Percentiles rank a stretch among this genome's conserved stretches.
phyloP scores from a whole-genome alignment of 805 yeast genomes.

The Komagataella populi region DNA sequence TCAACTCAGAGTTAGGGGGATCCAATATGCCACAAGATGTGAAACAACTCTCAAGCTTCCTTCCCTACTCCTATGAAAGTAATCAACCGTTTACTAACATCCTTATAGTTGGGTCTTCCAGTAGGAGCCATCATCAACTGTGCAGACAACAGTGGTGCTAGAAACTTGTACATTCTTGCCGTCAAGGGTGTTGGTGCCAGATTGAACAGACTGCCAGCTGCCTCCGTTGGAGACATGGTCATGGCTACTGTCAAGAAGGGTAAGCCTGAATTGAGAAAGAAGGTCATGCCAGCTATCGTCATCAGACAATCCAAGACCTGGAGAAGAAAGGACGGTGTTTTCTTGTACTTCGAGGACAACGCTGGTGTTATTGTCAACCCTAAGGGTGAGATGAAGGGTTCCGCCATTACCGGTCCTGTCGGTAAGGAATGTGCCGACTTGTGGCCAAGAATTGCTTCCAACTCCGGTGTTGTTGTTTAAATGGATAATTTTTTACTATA shows the following conservation, averaged over 20 bases:
- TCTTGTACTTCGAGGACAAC: slow-evolving; percentile 98
- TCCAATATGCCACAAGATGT: not conserved
- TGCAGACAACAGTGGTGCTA: slow-evolving; percentile 99
- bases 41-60: not conserved
- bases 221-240: slow-evolving; percentile 99
- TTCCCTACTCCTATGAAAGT: not conserved
- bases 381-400: slow-evolving; percentile 99
- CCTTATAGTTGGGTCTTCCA: slow-evolving; percentile 88
- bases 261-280: slow-evolving; percentile 99
- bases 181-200: slow-evolving; percentile 99
- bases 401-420: slow-evolving; percentile 99
- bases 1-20: not conserved
- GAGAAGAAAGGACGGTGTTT: slow-evolving; percentile 99
- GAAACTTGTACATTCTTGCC: slow-evolving; percentile 96
- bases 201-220: slow-evolving; percentile 99
- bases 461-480: slow-evolving; percentile 99
- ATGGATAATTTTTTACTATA: slow-evolving; percentile 6
- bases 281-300: slow-evolving; percentile 98
- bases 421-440: slow-evolving; percentile 99
- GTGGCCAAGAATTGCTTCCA: slow-evolving; percentile 99
- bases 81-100: slow-evolving; percentile 15
- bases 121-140: slow-evolving; percentile 99
- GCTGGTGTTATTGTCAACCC: slow-evolving; percentile 99
- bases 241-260: slow-evolving; percentile 99
- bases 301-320: slow-evolving; percentile 99